phyloP scores from a whole-genome alignment of 2,329 filamentous ascomycete species.

The Capronia coronata region DNA sequence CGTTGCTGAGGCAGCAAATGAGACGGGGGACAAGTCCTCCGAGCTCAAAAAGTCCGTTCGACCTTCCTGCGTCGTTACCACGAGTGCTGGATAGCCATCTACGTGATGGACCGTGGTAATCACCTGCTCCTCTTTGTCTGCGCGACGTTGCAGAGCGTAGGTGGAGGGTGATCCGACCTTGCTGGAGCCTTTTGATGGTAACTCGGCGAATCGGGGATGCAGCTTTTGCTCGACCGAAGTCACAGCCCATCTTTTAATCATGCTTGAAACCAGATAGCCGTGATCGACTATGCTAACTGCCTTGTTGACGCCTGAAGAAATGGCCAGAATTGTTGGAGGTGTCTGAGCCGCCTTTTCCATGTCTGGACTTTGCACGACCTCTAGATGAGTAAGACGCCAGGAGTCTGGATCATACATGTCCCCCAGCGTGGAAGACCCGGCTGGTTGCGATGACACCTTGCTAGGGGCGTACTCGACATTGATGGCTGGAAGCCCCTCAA shows the following conservation, averaged over 20 bases:
- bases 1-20: constrained; percentile 12
- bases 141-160: constrained; percentile 10
- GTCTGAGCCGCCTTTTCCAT: constrained; percentile 49
- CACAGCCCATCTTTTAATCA: constrained; percentile 77
- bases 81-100: constrained; percentile 14
- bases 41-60: constrained; percentile 55
- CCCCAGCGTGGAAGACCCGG: constrained; percentile 12
- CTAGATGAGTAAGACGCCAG: constrained; percentile 66
- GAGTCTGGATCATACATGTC: constrained; percentile 33
- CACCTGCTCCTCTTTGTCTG: constrained; percentile 23
- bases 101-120: constrained; percentile 7
- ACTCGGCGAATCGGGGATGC: constrained; percentile 68
- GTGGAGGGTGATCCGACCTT: constrained; percentile 4
- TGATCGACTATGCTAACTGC: constrained; percentile 50
- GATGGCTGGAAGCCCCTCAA: constrained; percentile 32
- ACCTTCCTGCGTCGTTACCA: constrained; percentile 33
- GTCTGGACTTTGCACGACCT: constrained; percentile 63
- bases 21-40: constrained; percentile 44
- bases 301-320: constrained; percentile 58
- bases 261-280: constrained; percentile 60
- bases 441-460: constrained; percentile 24
- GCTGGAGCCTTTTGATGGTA: constrained; percentile 40
- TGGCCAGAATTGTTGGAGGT: constrained; percentile 61
- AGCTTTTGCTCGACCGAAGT: constrained; percentile 59
- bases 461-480: constrained; percentile 15